phyloP scores from a whole-genome alignment of 805 yeast genomes.

The Zygosaccharomyces lentus region DNA sequence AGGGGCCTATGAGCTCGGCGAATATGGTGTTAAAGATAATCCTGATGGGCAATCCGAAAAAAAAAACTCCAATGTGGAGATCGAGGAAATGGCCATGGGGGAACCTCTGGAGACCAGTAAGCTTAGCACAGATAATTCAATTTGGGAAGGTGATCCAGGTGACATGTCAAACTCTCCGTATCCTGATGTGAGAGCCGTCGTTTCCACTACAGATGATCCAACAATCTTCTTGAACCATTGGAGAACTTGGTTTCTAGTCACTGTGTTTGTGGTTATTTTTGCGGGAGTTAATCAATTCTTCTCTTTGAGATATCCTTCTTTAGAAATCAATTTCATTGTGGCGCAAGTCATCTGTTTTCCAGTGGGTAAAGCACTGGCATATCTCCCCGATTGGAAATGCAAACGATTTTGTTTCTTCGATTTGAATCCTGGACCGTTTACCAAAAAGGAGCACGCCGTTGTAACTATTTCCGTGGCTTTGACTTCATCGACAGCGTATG shows the following conservation, averaged over 20 bases:
- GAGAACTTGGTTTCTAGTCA: slow-evolving; percentile 51
- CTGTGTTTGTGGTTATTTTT: slow-evolving; percentile 49
- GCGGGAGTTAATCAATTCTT: slow-evolving; percentile 56
- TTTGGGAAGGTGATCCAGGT: slow-evolving; percentile 28
- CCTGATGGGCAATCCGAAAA: not conserved
- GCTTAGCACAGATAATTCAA: slow-evolving; percentile 1
- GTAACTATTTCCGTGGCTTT: slow-evolving; percentile 47
- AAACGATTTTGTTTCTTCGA: slow-evolving; percentile 30
- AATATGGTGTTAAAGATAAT: not conserved
- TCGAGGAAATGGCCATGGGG: not conserved
- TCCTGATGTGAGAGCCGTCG: slow-evolving; percentile 57
- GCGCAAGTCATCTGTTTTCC: slow-evolving; percentile 54
- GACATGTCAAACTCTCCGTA: slow-evolving; percentile 33
- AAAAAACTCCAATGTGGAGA: not conserved
- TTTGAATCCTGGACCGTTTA: slow-evolving; percentile 51
- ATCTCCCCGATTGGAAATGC: slow-evolving; percentile 41
- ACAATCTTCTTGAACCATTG: slow-evolving; percentile 46
- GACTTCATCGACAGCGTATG: slow-evolving; percentile 46
- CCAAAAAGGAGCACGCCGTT: slow-evolving; percentile 49
- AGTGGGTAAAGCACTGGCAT: slow-evolving; percentile 43
- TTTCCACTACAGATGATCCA: slow-evolving; percentile 50
- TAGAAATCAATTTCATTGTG: slow-evolving; percentile 47
- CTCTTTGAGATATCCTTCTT: slow-evolving; percentile 48
- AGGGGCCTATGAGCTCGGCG: not conserved
- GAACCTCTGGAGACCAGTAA: not conserved